These are phyloP conservation scores for Pseudogymnoascus sp. DNA, from an alignment of 2,329 filamentous ascomycete genomes.

Conservation along the genomic window DNA sequence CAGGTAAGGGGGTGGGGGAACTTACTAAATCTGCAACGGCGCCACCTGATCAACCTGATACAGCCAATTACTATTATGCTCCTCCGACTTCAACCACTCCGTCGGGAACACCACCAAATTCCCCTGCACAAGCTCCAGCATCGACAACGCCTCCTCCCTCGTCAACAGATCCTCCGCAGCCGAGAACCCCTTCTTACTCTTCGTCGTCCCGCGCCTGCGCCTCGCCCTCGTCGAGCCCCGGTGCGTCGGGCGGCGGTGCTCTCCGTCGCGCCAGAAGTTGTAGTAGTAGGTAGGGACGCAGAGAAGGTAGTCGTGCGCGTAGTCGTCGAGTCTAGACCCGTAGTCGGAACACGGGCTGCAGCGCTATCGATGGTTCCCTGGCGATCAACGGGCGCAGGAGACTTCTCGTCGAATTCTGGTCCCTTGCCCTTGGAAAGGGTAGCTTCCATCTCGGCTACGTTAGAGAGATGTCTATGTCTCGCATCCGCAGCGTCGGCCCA, in stretches of 20 bases:
- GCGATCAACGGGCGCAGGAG: background rate
- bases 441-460: background rate
- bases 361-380: background rate
- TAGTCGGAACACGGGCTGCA: background rate
- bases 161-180: constrained; percentile 69
- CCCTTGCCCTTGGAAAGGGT: background rate
- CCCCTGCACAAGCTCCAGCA: constrained; percentile 78
- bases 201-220: constrained; percentile 61
- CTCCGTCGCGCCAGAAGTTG: background rate
- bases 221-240: constrained; percentile 47
- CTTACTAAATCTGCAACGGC: constrained; percentile 92
- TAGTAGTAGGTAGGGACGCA: constrained; percentile 8
- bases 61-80: constrained; percentile 90
- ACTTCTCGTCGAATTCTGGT: background rate
- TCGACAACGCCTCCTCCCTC: constrained; percentile 69
- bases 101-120: constrained; percentile 90
- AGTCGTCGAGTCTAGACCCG: constrained; percentile 32
- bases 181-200: constrained; percentile 51
- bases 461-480: constrained; percentile 14
- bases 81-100: constrained; percentile 89
- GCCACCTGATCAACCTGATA: constrained; percentile 95
- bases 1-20: too few species aligned
- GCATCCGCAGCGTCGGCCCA: constrained; percentile 23
- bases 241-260: constrained; percentile 6
- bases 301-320: constrained; percentile 53